Conservation (phyloP, 2,329 filamentous ascomycete species). For the Drechslerella coelobrocha region DNA sequence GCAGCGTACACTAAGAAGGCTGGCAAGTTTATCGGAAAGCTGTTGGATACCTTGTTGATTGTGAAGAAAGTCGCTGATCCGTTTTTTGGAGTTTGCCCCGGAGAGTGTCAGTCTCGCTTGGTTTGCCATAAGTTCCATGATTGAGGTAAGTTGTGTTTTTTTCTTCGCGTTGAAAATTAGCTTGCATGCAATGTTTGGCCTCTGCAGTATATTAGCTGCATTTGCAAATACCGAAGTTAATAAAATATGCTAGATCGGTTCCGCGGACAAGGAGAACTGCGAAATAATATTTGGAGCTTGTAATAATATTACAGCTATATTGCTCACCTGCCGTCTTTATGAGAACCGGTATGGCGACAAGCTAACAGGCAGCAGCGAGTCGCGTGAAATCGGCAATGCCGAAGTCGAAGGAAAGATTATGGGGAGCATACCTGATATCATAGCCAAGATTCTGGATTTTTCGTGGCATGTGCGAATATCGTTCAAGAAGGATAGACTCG, state of each 20-base stretch:
- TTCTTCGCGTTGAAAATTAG: not conserved
- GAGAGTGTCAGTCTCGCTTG: constrained; percentile 45
- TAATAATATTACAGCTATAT: constrained; percentile 29
- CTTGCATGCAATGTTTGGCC: not conserved
- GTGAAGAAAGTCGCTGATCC: constrained; percentile 45
- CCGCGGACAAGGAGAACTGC: constrained; percentile 32
- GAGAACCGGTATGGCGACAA: constrained; percentile 35
- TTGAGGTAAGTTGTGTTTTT: constrained; percentile 30
- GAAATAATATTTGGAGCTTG: constrained; percentile 42
- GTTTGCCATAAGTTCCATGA: constrained; percentile 41
- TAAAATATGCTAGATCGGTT: constrained; percentile 31
- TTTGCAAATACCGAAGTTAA: not conserved
- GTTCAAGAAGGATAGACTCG: constrained; percentile 39
- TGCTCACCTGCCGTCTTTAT: constrained; percentile 39
- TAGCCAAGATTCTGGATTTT: constrained; percentile 37
- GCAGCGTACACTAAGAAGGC: constrained; percentile 29
- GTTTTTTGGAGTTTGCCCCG: constrained; percentile 38
- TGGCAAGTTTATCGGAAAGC: constrained; percentile 19
- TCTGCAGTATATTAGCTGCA: not conserved
- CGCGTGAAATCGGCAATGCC: constrained; percentile 27
- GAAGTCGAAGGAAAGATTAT: constrained; percentile 42
- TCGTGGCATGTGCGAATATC: constrained; percentile 39
- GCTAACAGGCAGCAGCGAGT: not conserved
- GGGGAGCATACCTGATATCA: constrained; percentile 33
- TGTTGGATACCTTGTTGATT: constrained; percentile 24